phyloP scores from a whole-genome alignment of 129 eudicot genomes.

The Solidago caesia region DNA sequence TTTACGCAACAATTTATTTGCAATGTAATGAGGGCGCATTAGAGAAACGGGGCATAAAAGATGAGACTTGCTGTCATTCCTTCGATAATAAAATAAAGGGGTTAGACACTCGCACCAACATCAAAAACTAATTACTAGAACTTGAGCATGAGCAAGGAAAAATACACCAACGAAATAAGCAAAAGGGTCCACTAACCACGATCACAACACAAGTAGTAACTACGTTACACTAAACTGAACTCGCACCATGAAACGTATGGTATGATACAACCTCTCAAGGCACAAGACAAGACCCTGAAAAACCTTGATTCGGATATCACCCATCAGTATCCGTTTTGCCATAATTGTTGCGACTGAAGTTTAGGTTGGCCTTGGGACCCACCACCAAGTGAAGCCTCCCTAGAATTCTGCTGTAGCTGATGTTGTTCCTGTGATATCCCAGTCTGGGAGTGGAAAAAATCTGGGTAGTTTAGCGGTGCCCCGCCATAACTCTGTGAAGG shows the following conservation, averaged over 20 bases:
- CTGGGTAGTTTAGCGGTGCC: conserved; percentile 55
- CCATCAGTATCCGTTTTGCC: conserved; percentile 84
- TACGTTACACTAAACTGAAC: conserved; percentile 53
- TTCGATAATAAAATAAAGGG: conserved; percentile 6
- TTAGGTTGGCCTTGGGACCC: conserved; percentile 80
- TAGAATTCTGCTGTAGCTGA: conserved; percentile 65
- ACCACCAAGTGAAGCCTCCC: conserved; percentile 44
- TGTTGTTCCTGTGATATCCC: conserved; percentile 68
- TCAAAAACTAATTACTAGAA: conserved; percentile 13
- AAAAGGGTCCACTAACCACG: conserved; percentile 28
- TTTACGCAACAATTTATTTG: too few relatives aligned
- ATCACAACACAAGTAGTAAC: conserved; percentile 32
- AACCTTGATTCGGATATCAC: conserved; percentile 31
- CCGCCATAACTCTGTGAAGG: conserved; percentile 57
- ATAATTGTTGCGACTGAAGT: conserved; percentile 74
- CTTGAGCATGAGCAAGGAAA: conserved; percentile 17
- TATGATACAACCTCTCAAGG: conserved; percentile 56
- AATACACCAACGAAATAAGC: conserved; percentile 20
- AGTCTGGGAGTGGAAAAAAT: conserved; percentile 70
- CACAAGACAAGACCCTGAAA: conserved; percentile 57
- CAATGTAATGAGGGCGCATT: too few relatives aligned
- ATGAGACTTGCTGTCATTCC: too few relatives aligned
- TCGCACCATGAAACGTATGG: conserved; percentile 25
- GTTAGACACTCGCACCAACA: conserved; percentile 27
- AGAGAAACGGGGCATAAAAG: too few relatives aligned